Evolutionary conservation across 2,329 filamentous ascomycete species (phyloP), one percentile per base, ranked within the genome.

Genomic region (Penicillium sp.): DNA sequence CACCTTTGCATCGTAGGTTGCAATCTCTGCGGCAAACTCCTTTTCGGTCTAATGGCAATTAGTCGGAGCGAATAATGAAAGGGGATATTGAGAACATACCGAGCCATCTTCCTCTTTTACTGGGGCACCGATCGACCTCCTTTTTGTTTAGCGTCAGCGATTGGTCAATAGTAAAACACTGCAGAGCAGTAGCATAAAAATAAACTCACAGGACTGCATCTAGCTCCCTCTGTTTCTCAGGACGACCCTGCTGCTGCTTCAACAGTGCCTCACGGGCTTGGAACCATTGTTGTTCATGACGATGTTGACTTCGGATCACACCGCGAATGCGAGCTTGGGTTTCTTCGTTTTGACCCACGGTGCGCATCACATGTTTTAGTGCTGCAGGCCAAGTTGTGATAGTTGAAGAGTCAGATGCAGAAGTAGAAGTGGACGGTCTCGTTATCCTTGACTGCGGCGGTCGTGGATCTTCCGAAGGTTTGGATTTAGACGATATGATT

Each of bases 221-320:
- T 21, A 85, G 69, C 60, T 80, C 80, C 62, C 78, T 78, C 61
- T 84, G 81, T 50, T 81, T 82, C 57, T 82, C 81, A 4, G 74
- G 77, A 57, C 84, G 75, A 1, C 76, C 73, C n/a, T 68, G 71
- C 57, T 86, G 84, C 57, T 81, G 82, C 33, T 77, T 72, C 6
- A 84, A 66, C 25, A 87, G 69, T 7, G 77, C 80, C 56, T 81
- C 71, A 2, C 84, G 79, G 2, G 79, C 80, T 27, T 77, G 71
- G 75, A 81, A 85, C 82, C 87, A 89, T 62, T 84, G 80, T 62
- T 79, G 79, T 63, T 89, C 85, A 64, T 89, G 82, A 41, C 81
- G 78, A 65, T 86, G 81, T 69, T 89, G 86, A 42, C 84, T 81
- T 54, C 80, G 79, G 59, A 89, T 88, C 71, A 89, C 78, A 74